A percentile compares a stretch with the other conserved stretches of the same genome.
These are phyloP conservation scores for Cyphellophora europaea DNA, from an alignment of 2,329 filamentous ascomycete species.

Conservation along the genomic window DNA sequence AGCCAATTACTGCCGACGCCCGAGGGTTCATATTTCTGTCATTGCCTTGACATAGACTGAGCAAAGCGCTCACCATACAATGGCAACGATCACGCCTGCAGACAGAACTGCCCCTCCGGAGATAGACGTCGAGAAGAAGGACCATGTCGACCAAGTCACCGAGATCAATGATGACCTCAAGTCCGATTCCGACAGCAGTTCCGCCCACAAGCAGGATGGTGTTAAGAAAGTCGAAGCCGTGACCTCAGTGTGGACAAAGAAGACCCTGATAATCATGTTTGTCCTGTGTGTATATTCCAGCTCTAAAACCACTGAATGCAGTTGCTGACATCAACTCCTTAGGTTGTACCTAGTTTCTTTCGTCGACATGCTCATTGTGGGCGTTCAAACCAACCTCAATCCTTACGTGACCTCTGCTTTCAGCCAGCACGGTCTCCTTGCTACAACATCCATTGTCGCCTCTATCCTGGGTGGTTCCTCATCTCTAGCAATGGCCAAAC, in stretches of 20 bases:
- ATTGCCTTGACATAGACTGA: no score
- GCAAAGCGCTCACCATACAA: no score
- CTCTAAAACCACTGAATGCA: neutral
- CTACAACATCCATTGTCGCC: conserved; percentile 45
- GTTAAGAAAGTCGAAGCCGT: conserved; percentile 5
- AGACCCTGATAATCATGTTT: conserved; percentile 5
- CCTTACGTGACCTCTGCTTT: conserved; percentile 44
- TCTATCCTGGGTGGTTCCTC: conserved; percentile 46
- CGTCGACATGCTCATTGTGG: conserved; percentile 1
- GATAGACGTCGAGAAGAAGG: neutral
- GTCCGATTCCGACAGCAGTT: conserved; percentile 1
- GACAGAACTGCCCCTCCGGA: neutral
- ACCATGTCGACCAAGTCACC: neutral
- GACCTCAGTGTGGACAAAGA: conserved; percentile 6
- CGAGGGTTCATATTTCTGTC: no score
- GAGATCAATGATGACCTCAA: conserved; percentile 2
- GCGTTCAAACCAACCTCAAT: conserved; percentile 30
- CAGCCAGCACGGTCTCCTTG: conserved; percentile 40
- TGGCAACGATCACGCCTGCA: no score
- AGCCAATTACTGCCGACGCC: no score
- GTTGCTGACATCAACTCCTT: neutral
- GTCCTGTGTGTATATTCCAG: conserved; percentile 1
- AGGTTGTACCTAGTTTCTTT: conserved; percentile 6
- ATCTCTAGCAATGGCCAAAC: conserved; percentile 51
- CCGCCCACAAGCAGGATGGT: conserved; percentile 4